Evolutionary conservation across 352 stramenopile species (phyloP), one percentile per base, ranked within the genome.

Genomic region (Phytopythium sindhum): DNA sequence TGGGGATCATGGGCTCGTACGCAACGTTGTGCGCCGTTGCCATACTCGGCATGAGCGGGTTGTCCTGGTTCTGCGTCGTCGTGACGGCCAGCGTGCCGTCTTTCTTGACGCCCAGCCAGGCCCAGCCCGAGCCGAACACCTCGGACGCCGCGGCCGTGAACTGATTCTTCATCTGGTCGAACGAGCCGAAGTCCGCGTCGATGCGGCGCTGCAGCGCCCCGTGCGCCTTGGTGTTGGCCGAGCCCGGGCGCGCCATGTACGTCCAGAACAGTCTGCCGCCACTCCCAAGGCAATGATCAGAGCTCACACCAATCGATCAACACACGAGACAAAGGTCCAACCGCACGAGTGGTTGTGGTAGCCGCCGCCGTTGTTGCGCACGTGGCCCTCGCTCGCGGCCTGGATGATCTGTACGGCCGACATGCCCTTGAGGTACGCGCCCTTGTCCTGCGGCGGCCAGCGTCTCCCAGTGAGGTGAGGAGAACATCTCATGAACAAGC

Each of bases 21-120:
- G 83, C 98, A 98, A 96, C 96, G 17, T n/a, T 45, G 17, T 23
- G 41, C 41, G 41, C 41, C 41, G 41, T n/a, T 17, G 41, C 78
- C 56, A 89, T 77, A 60, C 74, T 67, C 57, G 86, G 86, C 85
- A 94, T 94, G 17, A 94, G 68, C 60, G 85, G 85, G 75, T 94
- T 94, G 79, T 94, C 86, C 86, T 99, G 97, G 86, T 99, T 99
- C 44, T 91, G 83, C 39, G 96, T 99, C 53, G 90, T 93, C 33
- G 96, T 97, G 72, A 99, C 95, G 63, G 92, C 91, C 35, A 99
- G 81, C 73, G 94, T 95, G 68, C 93, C 89, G 61, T 98, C 86
- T 3, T 72, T 62, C 75, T 90, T 89, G 29, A 93, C 84, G 64
- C 84, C 86, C 28, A 97, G 84, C 90, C 90, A 97, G 12, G 86